phyloP scores from a whole-genome alignment of 192 early-diverging fungal genomes.

The Thoreauomyces humboldtii region DNA sequence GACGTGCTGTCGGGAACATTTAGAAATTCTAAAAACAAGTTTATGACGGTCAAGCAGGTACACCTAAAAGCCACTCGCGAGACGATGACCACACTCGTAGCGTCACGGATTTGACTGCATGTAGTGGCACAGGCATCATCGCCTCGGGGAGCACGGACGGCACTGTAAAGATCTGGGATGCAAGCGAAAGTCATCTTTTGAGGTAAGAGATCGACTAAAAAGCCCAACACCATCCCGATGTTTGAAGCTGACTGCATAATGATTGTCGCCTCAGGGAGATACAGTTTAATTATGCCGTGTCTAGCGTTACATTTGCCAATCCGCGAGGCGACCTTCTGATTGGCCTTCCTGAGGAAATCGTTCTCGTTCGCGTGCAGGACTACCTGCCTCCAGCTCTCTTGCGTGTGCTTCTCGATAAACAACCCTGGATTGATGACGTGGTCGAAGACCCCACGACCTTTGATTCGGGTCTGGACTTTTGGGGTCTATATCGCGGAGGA shows the following conservation, averaged over 20 bases:
- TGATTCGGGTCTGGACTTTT: slow-evolving; percentile 49
- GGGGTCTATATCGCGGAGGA: slow-evolving; percentile 37
- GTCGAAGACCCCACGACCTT: slow-evolving; percentile 44
- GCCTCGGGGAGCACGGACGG: slow-evolving; percentile 46
- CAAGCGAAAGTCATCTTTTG: slow-evolving; percentile 31
- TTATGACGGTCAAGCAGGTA: too few relatives aligned
- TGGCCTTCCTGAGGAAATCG: slow-evolving; percentile 41
- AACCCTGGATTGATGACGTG: slow-evolving; percentile 40
- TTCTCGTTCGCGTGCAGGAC: slow-evolving; percentile 45
- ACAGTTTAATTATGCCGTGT: slow-evolving; percentile 46
- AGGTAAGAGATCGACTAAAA: slow-evolving; percentile 30
- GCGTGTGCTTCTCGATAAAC: slow-evolving; percentile 20
- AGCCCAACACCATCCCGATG: too few relatives aligned
- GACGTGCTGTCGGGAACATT: too few relatives aligned
- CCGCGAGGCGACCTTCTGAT: slow-evolving; percentile 46
- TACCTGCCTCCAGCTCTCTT: slow-evolving; percentile 43
- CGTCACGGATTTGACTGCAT: slow-evolving; percentile 29
- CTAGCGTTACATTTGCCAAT: slow-evolving; percentile 41
- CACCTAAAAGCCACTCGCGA: slow-evolving; percentile 29
- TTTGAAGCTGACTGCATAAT: too few relatives aligned
- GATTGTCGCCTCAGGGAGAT: slow-evolving; percentile 54
- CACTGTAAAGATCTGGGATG: slow-evolving; percentile 52
- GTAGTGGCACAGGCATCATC: slow-evolving; percentile 25
- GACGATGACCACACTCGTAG: slow-evolving; percentile 48
- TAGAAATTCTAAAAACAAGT: too few relatives aligned